Conservation (phyloP, 495 filamentous ascomycete species). For the Hypoxylon rickii region DNA sequence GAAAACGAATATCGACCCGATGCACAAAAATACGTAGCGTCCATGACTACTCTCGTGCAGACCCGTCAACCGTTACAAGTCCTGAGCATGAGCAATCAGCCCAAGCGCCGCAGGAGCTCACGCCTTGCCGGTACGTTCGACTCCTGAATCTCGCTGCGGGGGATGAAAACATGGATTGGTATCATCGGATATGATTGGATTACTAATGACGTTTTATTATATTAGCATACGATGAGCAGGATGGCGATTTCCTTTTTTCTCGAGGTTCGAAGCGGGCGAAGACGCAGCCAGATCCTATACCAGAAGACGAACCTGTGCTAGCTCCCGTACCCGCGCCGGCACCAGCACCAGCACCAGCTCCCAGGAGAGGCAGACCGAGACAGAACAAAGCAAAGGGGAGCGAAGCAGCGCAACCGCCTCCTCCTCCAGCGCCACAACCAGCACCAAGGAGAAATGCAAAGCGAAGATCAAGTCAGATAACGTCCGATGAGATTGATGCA, state of each 20-base stretch:
- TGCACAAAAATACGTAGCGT: slow-evolving; percentile 39
- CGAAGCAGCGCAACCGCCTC: slow-evolving; percentile 43
- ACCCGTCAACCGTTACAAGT: slow-evolving; percentile 61
- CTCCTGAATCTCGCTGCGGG: slow-evolving; percentile 3
- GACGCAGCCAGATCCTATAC: slow-evolving; percentile 45
- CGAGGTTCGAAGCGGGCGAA: slow-evolving; percentile 59
- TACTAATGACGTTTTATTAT: slow-evolving; percentile 23
- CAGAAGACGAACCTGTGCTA: slow-evolving; percentile 43
- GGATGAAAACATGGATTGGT: neutral
- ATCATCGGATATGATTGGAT: neutral
- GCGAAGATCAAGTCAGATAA: slow-evolving; percentile 48
- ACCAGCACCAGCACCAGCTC: slow-evolving; percentile 32
- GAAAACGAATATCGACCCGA: slow-evolving; percentile 13
- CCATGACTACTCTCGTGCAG: slow-evolving; percentile 66
- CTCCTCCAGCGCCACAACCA: slow-evolving; percentile 30
- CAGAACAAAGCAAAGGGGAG: slow-evolving; percentile 42
- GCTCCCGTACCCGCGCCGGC: slow-evolving; percentile 47
- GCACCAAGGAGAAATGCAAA: slow-evolving; percentile 44
- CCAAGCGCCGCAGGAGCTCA: slow-evolving; percentile 59
- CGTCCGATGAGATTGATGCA: slow-evolving; percentile 29
- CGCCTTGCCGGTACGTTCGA: slow-evolving; percentile 57
- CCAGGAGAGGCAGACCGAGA: slow-evolving; percentile 52
- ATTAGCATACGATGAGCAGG: slow-evolving; percentile 64
- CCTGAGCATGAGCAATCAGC: slow-evolving; percentile 63
- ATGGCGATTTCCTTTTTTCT: slow-evolving; percentile 67